phyloP scores from a whole-genome alignment of 371 early-diverging fungal species.

The Rhizopus arrhizus region DNA sequence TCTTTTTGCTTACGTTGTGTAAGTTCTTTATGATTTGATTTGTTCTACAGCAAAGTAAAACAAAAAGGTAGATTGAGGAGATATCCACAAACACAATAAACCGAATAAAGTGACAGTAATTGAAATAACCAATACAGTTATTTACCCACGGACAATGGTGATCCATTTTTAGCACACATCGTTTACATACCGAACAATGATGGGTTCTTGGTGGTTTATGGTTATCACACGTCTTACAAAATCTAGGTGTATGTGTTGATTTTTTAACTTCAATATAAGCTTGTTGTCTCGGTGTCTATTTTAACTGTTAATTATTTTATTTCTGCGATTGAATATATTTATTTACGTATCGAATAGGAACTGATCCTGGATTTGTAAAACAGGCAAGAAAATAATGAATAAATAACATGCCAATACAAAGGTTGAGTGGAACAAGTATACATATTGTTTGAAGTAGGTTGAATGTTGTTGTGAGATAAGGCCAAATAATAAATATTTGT shows the following conservation, averaged over 20 bases:
- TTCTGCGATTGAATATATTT: not conserved
- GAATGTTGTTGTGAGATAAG: slow-evolving; percentile 30
- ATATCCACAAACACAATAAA: slow-evolving; percentile 77
- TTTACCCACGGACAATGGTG: slow-evolving; percentile 98
- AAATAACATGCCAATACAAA: slow-evolving; percentile 65
- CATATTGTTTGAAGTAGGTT: slow-evolving; percentile 28
- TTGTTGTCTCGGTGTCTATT: slow-evolving; percentile 54
- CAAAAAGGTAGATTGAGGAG: slow-evolving; percentile 53
- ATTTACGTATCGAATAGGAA: slow-evolving; percentile 72
- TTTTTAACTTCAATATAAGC: slow-evolving; percentile 71
- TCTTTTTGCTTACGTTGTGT: slow-evolving; percentile 24
- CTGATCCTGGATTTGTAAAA: slow-evolving; percentile 78
- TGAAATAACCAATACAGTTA: slow-evolving; percentile 92
- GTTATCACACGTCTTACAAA: slow-evolving; percentile 73
- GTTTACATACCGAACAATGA: slow-evolving; percentile 79
- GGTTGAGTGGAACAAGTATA: slow-evolving; percentile 68
- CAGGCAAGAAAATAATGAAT: slow-evolving; percentile 83
- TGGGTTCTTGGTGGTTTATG: slow-evolving; percentile 85
- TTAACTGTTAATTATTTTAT: slow-evolving; percentile 1
- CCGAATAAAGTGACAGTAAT: slow-evolving; percentile 88
- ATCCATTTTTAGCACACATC: slow-evolving; percentile 89
- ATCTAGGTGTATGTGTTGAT: slow-evolving; percentile 70
- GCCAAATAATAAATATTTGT: slow-evolving; percentile 49
- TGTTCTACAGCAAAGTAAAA: slow-evolving; percentile 41
- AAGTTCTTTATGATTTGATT: slow-evolving; percentile 37